A percentile compares a stretch with the other conserved stretches of the same genome.
phyloP scores from a whole-genome alignment of 2,329 filamentous ascomycete genomes.

The Myotisia sp. region DNA sequence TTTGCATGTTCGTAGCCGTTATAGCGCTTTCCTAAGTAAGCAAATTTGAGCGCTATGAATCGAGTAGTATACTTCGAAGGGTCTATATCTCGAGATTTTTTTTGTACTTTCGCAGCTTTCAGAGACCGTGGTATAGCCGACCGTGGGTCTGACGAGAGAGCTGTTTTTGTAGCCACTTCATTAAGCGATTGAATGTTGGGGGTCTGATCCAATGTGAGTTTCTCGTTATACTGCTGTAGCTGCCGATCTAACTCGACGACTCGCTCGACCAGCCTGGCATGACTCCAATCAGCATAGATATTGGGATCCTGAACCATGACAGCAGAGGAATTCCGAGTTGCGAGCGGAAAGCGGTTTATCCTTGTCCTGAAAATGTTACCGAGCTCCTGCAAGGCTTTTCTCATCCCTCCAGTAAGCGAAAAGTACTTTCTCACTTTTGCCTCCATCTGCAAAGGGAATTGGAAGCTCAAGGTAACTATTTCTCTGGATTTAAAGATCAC shows the following conservation, averaged over 20 bases:
- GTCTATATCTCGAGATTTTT: constrained; percentile 47
- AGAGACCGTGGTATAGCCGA: constrained; percentile 10
- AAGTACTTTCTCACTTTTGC: too few species aligned
- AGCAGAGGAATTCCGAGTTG: too few species aligned
- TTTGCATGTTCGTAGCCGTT: constrained; percentile 84
- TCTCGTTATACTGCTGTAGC: constrained; percentile 33
- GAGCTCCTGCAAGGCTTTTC: too few species aligned
- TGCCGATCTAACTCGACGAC: constrained; percentile 55
- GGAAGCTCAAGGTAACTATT: too few species aligned
- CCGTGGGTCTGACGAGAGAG: constrained; percentile 1
- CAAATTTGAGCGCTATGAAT: constrained; percentile 79
- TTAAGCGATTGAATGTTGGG: constrained; percentile 25
- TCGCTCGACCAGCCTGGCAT: constrained; percentile 51
- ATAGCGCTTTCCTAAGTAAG: constrained; percentile 81
- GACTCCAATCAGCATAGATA: constrained; percentile 53
- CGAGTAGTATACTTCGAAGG: constrained; percentile 68
- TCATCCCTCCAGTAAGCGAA: too few species aligned
- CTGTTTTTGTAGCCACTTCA: neutral
- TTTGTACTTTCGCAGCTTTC: constrained; percentile 25
- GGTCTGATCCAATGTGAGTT: too few species aligned
- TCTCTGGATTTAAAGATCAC: too few species aligned
- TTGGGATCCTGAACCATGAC: constrained; percentile 35
- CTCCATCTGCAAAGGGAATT: too few species aligned
- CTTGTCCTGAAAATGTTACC: too few species aligned
- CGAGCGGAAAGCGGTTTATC: too few species aligned